Evolutionary conservation across 495 filamentous ascomycete genomes (phyloP), one percentile per base, ranked within the genome.

Genomic region (Apodospora peruviana): DNA sequence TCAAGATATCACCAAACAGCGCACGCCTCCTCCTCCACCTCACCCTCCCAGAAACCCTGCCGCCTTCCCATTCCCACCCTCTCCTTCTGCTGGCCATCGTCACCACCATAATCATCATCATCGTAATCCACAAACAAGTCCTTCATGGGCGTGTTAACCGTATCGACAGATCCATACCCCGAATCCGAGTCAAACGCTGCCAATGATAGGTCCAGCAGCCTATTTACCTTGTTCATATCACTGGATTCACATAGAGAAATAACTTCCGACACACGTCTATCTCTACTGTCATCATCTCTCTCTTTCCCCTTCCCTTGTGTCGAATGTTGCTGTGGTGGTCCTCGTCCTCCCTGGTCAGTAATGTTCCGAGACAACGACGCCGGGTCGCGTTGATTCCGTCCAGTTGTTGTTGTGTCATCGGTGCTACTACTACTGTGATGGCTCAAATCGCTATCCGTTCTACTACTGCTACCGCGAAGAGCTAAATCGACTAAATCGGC

Each of bases 401-500:
- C 7, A n/a, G n/a, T n/a, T n/a, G n/a, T n/a, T n/a, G n/a, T n/a
- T n/a, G 7, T 14, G 14, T 32, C 27, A 32, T 32, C 27, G 14
- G 27, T 14, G 14, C 14, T 14, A 11, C 42, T 32, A 4, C 9
- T 20, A 20, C 4, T 20, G 17, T 19, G 2, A 2, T 18, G 12
- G 17, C 39, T 19, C n/a, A 20, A 7, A 20, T 16, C 4, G 40
- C 9, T 5, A 25, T 25, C 14, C 16, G 14, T 2, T 25, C 16
- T 24, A 24, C 2, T 16, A 0, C 19, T 29, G 11, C 16, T 45
- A 22, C 22, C n/a, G 4, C 34, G 37, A 21, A 53, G 22, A 4
- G 50, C 43, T 14, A 23, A 9, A 11, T 48, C 32, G 29, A 50
- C 14, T 22, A 55, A 25, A 22, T 55, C 47, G 2, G 36, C 40